Base-by-base conservation (phyloP, 2,329 filamentous ascomycete genomes). In the Sodiomyces alkalinus region DNA sequence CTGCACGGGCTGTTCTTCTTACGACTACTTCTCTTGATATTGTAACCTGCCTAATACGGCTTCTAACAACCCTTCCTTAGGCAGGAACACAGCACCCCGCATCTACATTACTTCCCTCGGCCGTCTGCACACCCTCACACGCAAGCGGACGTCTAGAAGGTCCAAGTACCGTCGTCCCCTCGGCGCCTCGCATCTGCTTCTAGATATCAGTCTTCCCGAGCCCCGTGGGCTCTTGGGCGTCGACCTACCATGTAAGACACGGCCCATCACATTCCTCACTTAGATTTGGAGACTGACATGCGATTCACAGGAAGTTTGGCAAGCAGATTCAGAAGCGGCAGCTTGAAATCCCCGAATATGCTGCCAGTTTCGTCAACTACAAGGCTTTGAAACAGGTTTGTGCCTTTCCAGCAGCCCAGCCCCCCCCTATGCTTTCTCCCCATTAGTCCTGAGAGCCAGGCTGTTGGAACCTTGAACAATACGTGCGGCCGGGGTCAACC, bases 301-400 rank as follows among this genome's bases (percentile, higher is more conserved):
- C 14, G 16, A 12, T 9, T 13, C 33, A 28, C 46, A 98, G 87
- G 90, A 98, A 98, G 72, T 98, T 98, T 64, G 90, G 90, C 56
- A 98, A 98, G 66, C 83, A 94, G 53, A 93, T 98, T 42, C 90
- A 96, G 64, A 93, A 93, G 65, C 79, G 86, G 52, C 90, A 98
- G 68, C 81, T 98, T 47, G 90, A 98, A 55, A 86, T 98, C 35
- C 90, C 90, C 35, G 90, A 98, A 69, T 98, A 98, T 77, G 87
- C 90, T 37, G 85, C 87, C 39, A 94, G 86, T 58, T 98, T 98
- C 52, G 86, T 96, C 44, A 94, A 98, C 59, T 98, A 98, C 65
- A 98, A 98, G 62, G 86, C 85, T 35, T 66, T 98, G 43, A 98
- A 98, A 59, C 96, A 96, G 82, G 90, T 92, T 50, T 37, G 57